These are phyloP conservation scores for Microbotryomycetes sp. DNA, from an alignment of 1,284 basidiomycete genomes.

Conservation along the genomic window DNA sequence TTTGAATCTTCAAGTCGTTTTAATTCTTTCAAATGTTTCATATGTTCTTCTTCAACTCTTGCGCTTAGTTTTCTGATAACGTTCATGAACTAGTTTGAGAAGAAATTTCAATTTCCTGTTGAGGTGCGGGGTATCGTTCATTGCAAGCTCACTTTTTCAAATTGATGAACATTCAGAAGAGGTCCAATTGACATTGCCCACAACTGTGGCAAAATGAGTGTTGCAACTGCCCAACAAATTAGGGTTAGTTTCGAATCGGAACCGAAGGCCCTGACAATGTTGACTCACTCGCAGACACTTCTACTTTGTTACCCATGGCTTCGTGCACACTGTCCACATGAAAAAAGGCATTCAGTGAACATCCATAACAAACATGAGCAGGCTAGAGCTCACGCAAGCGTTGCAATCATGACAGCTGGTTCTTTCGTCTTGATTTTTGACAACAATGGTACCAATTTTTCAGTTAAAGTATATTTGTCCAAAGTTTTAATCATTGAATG, in stretches of 20 bases:
- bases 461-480: conserved; percentile 88
- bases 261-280: too few relatives aligned
- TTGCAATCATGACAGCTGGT: conserved; percentile 88
- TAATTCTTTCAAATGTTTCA: conserved; percentile 72
- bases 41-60: conserved; percentile 77
- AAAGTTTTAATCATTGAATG: conserved; percentile 86
- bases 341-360: background rate
- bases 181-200: conserved; percentile 98
- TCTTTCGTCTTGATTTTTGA: conserved; percentile 95
- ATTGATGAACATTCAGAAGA: conserved; percentile 81
- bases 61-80: conserved; percentile 52
- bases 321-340: conserved; percentile 67
- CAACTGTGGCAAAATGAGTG: conserved; percentile 82
- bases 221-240: conserved; percentile 54
- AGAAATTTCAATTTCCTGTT: background rate
- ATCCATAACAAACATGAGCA: background rate
- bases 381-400: conserved; percentile 50
- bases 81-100: conserved; percentile 35
- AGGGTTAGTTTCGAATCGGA: too few relatives aligned
- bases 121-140: conserved; percentile 52
- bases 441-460: conserved; percentile 87
- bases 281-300: conserved; percentile 67
- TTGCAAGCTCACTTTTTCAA: conserved; percentile 70
- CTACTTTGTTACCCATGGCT: conserved; percentile 91
- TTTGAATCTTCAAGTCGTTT: conserved; percentile 64